Base-by-base conservation (phyloP, 176 grass and related monocot species). In the Oryza brachyantha region DNA sequence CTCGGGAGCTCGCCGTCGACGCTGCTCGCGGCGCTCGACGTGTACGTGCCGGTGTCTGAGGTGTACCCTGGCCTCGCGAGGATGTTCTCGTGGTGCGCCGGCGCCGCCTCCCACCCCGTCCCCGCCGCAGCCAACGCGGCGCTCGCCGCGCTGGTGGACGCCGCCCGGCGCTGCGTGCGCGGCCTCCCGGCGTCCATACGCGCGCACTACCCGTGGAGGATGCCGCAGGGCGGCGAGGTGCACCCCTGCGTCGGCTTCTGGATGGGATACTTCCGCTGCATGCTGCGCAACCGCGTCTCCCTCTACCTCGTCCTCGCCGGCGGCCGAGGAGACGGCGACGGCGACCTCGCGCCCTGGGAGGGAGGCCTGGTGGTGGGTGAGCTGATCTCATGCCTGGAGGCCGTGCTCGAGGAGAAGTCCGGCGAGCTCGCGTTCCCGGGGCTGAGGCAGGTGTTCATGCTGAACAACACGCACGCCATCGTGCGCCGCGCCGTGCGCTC, bases 211-310 rank as follows among this genome's bases (percentile, higher is more conserved):
- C 80, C 61, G 50, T 88, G 75, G 86, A 74, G 80, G 48, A 79
- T 88, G 80, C 86, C 80, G 29, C 68, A 84, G 75, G 61, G 39
- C 50, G 86, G 86, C 38, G 86, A 84, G 68, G 80, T 84, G 29
- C 86, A 84, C 75, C 86, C 86, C 24, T 88, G 86, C 68, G 61
- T 88, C 25, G 68, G 24, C 3, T 79, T 74, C 80, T 88, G 80
- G 80, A 84, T 84, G 86, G 75, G 75, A 24, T 84, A 79, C 86
- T 62, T 88, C 40, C 68, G 80, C 2, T 84, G 80, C 50, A 26
- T 88, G 61, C 36, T 88, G 8, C 80, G 75, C 68, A 88, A 68
- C 68, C 80, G 75, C 29, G 0, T 84, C 39, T 50, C 68, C 9
- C 74, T 87, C 80, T 83, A 58, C 68, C 46, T 78, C 61, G 29